Base-by-base conservation (phyloP, 768 basidiomycete species). In the Daedalea quercina region DNA sequence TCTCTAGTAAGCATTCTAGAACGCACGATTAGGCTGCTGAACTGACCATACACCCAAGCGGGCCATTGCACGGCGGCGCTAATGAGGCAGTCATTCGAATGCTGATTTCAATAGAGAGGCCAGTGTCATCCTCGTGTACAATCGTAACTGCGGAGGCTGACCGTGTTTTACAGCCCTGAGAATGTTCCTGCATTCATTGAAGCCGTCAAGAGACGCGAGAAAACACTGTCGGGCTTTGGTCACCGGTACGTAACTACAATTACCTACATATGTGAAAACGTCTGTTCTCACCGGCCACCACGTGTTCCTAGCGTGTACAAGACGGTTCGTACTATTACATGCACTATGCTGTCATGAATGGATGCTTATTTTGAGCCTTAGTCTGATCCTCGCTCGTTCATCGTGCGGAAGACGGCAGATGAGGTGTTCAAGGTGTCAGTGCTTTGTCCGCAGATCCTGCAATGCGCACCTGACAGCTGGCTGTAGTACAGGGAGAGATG, bases 81-180 rank as follows among this genome's bases (percentile, higher is more conserved):
- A 93, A 93, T 60, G 92, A 95, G 67, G 91, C 93, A 4, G 93
- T 95, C 55, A 92, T 95, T 63, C 84, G 94, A 13, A 95, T 95
- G 94, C 73, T 95, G 40, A 77, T 91, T 41, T 84, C 88, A 1
- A 93, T 95, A 56, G 92, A 90, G 61, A 82, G 81, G 81, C 88
- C 60, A 62, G 81, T 66, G 2, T 11, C 12, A 15, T 19, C 20
- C 6, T 40, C 37, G 7, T 40, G 37, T 19, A 6, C 11, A 31
- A 31, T 31, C 11, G 28, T 31, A 4, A 11, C 11, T 11, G 28
- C 28, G 28, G 11, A n/a, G n/a, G 28, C 11, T 11, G 11, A 40
- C 42, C 11, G 28, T 31, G 28, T 52, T 26, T 35, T 47, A 6
- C 56, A 87, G 86, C 54, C 89, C 90, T 9, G 81, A 83, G 63